Evolutionary conservation across 441 rosid genomes (phyloP).

Genomic region (Biscutella laevigata): DNA sequence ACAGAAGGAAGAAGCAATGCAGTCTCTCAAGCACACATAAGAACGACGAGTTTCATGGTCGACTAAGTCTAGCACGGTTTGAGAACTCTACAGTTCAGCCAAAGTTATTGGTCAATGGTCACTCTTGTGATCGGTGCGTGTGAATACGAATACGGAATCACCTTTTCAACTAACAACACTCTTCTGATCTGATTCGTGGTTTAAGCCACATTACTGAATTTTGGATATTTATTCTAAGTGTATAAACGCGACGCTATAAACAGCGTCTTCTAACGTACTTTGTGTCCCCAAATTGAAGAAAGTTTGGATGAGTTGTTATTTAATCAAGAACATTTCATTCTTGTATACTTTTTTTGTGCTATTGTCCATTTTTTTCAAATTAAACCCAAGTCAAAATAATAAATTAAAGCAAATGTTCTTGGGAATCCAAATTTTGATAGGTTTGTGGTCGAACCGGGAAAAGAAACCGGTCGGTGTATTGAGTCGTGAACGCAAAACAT

Average conservation of each 20-base stretch:
- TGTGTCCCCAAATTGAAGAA: neutral
- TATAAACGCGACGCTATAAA: slow-evolving; percentile 8
- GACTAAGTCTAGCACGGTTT: slow-evolving; percentile 19
- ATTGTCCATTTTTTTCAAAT: neutral
- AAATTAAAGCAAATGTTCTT: neutral
- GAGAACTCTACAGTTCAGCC: slow-evolving; percentile 6
- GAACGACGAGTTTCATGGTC: slow-evolving; percentile 20
- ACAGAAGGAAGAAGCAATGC: slow-evolving; percentile 40
- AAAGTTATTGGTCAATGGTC: slow-evolving; percentile 19
- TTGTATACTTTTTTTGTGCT: neutral
- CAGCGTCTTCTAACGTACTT: slow-evolving; percentile 14
- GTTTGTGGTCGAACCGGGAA: too few species aligned
- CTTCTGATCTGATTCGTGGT: neutral
- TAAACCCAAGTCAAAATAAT: neutral
- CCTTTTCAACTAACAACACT: slow-evolving; percentile 9
- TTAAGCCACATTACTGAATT: slow-evolving; percentile 1
- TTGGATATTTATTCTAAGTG: slow-evolving; percentile 4
- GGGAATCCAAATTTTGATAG: neutral
- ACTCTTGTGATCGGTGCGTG: neutral
- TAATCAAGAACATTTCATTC: too few species aligned
- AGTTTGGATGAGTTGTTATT: neutral
- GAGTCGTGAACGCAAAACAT: neutral
- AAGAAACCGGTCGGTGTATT: neutral
- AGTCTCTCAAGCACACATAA: slow-evolving; percentile 17
- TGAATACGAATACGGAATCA: slow-evolving; percentile 3